Evolutionary conservation across 805 yeast genomes (phyloP), one percentile per base, ranked within the genome.

Genomic region (Saccharomycopsis sp.): DNA sequence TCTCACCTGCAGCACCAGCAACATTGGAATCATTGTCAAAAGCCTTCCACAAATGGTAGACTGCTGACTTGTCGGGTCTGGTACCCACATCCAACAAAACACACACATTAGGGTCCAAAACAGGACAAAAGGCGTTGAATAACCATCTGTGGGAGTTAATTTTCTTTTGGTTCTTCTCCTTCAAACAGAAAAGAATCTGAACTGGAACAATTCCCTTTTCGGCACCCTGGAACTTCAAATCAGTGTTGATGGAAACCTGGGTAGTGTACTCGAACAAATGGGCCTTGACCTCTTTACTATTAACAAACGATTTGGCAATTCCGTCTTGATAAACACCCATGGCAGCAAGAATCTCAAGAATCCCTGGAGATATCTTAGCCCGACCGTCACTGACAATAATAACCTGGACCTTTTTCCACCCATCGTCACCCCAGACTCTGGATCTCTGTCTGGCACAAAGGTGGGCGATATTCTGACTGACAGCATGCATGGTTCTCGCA

Each of bases 1-100:
- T 91, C 71, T 94, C 98, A 62, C 99, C 99, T 14, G 98, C 97
- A 1, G 97, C 99, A 62, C 99, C 99, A 0, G 97, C 99, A 55
- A 94, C 97, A 66, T 92, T 91, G 1, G 97, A 91, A 68, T 94
- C 97, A 64, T 84, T 80, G 70, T 94, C 99, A 71, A 94, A 94
- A 0, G 97, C 96, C 71, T 94, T 94, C 99, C 99, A 94, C 60
- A 94, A 75, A 65, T 92, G 94, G 67, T 94, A 95, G 24, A 92
- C 76, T 0, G 98, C 92, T 55, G 87, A 84, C 52, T 81, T 80
- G 63, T 90, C 91, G n/a, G 98, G 96, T 66, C 86, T 83, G 0
- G 99, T 94, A 62, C 99, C 99, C n/a, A 94, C 99, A 76, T 94
- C 99, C 53, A 94, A 78, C 60, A 94, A 73, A 5, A 90, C 82